These are phyloP conservation scores for Aeschynomene evenia DNA, from an alignment of 306 rosid species.

Conservation along the genomic window DNA sequence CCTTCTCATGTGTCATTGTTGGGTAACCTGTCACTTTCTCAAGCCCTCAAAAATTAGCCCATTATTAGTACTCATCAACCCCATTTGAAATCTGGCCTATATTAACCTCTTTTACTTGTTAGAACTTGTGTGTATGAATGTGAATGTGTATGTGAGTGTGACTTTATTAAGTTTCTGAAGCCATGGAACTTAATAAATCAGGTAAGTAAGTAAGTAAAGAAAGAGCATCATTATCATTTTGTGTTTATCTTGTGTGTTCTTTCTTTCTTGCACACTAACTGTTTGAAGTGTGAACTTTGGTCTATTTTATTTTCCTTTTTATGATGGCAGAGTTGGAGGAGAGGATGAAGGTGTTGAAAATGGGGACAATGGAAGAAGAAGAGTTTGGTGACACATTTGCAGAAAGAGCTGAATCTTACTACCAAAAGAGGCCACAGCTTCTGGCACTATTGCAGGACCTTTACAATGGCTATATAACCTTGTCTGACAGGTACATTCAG, in stretches of 20 bases:
- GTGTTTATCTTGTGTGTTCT: background rate
- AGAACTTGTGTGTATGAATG: background rate
- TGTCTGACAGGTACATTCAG: constrained; percentile 78
- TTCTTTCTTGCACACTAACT: background rate
- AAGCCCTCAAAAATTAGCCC: background rate
- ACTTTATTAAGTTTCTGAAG: background rate
- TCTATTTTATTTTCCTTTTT: background rate
- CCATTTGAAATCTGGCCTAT: constrained; percentile 25
- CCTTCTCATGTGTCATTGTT: constrained; percentile 33
- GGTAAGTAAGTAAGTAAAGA: constrained; percentile 23
- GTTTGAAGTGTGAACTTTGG: background rate
- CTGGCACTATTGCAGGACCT: constrained; percentile 70
- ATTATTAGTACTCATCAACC: constrained; percentile 30
- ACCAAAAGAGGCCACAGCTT: constrained; percentile 85
- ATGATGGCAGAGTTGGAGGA: constrained; percentile 73
- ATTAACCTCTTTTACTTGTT: constrained; percentile 23
- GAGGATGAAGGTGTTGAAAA: constrained; percentile 64
- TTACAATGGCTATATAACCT: constrained; percentile 76
- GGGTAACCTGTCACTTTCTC: constrained; percentile 43
- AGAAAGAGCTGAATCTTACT: constrained; percentile 87
- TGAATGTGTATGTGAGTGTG: background rate
- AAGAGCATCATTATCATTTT: background rate
- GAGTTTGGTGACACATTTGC: constrained; percentile 67
- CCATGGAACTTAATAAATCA: constrained; percentile 37
- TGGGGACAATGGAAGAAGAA: constrained; percentile 43